Evolutionary conservation across 768 basidiomycete species (phyloP).

Genomic region (Rhizopogon vesiculosus): DNA sequence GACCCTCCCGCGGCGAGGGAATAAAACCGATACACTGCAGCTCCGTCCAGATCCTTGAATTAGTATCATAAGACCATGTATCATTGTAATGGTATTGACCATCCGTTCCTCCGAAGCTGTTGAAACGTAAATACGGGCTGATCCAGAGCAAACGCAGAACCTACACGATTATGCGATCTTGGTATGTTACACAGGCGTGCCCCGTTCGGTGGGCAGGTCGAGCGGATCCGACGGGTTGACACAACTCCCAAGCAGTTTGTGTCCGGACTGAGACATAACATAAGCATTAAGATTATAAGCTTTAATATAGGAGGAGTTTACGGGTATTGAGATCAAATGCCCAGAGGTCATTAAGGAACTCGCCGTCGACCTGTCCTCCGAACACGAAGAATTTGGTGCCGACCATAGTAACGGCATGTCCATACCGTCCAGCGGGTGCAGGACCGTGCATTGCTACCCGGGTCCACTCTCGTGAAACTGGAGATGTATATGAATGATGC

Average conservation of each 20-base stretch:
- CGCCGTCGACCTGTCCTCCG: slow-evolving; percentile 93
- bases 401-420: slow-evolving; percentile 91
- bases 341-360: slow-evolving; percentile 95
- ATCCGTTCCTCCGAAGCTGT: slow-evolving; percentile 96
- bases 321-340: slow-evolving; percentile 92
- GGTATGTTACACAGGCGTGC: slow-evolving; percentile 80
- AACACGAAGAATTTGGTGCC: slow-evolving; percentile 92
- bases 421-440: slow-evolving; percentile 86
- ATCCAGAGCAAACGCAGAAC: slow-evolving; percentile 27
- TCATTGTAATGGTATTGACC: slow-evolving; percentile 99
- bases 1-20: slow-evolving; percentile 92
- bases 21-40: slow-evolving; percentile 95
- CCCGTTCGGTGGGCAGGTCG: slow-evolving; percentile 84
- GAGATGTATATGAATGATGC: not conserved
- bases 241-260: slow-evolving; percentile 81
- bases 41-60: slow-evolving; percentile 82
- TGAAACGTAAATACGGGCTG: slow-evolving; percentile 10
- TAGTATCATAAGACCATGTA: slow-evolving; percentile 91
- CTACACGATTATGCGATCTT: slow-evolving; percentile 81
- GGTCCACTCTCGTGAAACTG: slow-evolving; percentile 96
- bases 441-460: slow-evolving; percentile 72
- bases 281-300: not conserved
- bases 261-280: slow-evolving; percentile 58
- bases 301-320: slow-evolving; percentile 35
- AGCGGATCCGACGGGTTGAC: slow-evolving; percentile 54